Conservation (phyloP, 202 grass and related monocot genomes). For the Setaria viridis region DNA sequence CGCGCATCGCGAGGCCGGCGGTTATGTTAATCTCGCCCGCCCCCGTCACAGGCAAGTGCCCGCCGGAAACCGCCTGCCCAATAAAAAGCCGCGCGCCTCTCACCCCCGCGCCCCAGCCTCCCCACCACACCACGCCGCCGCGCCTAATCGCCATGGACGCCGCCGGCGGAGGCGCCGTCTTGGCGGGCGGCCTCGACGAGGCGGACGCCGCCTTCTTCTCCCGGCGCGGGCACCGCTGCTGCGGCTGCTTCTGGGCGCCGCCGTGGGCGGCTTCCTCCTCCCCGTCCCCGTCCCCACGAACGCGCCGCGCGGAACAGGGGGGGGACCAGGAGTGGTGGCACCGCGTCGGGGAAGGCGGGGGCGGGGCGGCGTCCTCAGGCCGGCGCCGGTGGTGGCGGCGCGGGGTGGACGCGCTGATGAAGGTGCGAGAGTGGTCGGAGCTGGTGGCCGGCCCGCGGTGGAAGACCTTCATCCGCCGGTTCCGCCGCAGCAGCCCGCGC, state of each 20-base stretch:
- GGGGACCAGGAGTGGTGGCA: conserved; percentile 60
- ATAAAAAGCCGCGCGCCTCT: conserved; percentile 4
- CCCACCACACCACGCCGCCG: background rate
- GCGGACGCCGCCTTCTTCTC: conserved; percentile 58
- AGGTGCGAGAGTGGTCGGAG: conserved; percentile 94
- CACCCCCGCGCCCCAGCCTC: background rate
- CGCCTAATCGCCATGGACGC: conserved; percentile 20
- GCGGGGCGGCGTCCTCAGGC: background rate
- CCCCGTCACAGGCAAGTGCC: background rate
- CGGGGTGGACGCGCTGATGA: conserved; percentile 73
- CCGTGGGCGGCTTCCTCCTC: conserved; percentile 36
- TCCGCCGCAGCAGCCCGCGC: conserved; percentile 44
- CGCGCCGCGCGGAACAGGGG: background rate
- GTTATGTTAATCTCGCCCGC: background rate
- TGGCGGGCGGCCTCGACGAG: background rate
- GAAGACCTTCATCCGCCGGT: conserved; percentile 96
- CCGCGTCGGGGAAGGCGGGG: conserved; percentile 34
- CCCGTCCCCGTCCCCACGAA: conserved; percentile 34
- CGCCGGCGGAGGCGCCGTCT: background rate
- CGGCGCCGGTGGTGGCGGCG: conserved; percentile 69
- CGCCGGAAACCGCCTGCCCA: conserved; percentile 9
- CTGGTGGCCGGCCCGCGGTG: conserved; percentile 82
- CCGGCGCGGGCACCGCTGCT: conserved; percentile 55
- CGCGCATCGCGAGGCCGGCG: background rate
- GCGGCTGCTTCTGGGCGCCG: conserved; percentile 58